Base-by-base conservation (phyloP, 108 stramenopile genomes). In the Nannochloropsis granulata region DNA sequence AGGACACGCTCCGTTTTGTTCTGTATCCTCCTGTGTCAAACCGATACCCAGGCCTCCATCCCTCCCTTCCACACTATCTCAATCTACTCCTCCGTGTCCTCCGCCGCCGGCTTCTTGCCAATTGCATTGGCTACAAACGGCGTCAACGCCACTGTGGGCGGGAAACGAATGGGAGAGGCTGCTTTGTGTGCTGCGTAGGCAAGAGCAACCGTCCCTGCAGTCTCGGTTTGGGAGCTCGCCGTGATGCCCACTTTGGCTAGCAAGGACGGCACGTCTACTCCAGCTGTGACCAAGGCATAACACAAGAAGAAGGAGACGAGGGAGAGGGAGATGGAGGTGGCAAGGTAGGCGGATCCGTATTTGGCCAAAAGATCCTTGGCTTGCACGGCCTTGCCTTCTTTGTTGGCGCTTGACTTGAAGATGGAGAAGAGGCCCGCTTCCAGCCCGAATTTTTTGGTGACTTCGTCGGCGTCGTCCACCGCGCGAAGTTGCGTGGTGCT, bases 141-240 rank as follows among this genome's bases (percentile, higher is more conserved):
- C 25, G 97, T 97, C 90, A 97, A 91, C 24, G 94, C 79, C 12
- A 97, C 96, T 25, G 97, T 97, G 13, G 97, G 97, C 24, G 97
- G 97, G 82, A 97, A 97, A 44, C 97, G 93, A 71, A 97, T 95
- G 12, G 97, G 97, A 87, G 94, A 94, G 8, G 95, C 95, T 14
- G 97, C 97, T 91, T 97, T 97, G 88, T 97, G 97, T 19, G 94
- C 95, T 10, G 96, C 96, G 88, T 97, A 97, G 25, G 97, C 97
- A 86, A 97, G 94, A 56, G 95, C 97, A 82, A 94, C 91, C 43
- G 96, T 97, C 24, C 96, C 95, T 0, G 94, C 94, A 83, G 91
- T 96, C 82, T 95, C 93, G 13, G 86, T 88, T 11, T 90, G 90
- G 12, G 90, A 89, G 34, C 88, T 91, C n/a, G 86, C 78, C 45